Conservation (phyloP, 257 asterid species). For the Solanum neorickii region DNA sequence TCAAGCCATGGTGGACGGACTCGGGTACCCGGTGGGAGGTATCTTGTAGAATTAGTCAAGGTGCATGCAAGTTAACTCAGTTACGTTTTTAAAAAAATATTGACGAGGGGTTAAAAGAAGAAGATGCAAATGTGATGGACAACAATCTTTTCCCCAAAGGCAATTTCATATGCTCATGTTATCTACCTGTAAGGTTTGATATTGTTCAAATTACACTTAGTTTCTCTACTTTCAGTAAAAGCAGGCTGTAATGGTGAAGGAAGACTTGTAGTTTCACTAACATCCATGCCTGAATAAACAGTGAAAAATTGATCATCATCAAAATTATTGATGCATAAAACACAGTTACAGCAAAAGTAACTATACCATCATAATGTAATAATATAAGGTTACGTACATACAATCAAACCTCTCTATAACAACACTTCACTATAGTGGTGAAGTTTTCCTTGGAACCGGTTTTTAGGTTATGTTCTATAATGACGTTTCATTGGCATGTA, state of each 20-base stretch:
- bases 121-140: not conserved
- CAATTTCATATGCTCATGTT: not conserved
- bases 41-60: not conserved
- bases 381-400: no score
- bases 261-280: slow-evolving; percentile 22
- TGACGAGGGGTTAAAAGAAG: not conserved
- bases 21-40: not conserved
- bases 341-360: no score
- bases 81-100: not conserved
- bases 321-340: not conserved
- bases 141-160: not conserved
- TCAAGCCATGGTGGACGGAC: not conserved
- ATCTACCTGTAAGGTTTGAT: not conserved
- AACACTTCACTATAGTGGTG: no score
- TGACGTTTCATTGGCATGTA: no score
- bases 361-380: no score
- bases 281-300: slow-evolving; percentile 41
- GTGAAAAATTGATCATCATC: no score
- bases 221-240: slow-evolving; percentile 16
- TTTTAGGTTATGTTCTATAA: no score
- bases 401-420: no score
- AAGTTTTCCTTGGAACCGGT: no score
- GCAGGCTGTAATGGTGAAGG: slow-evolving; percentile 25
- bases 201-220: not conserved
- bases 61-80: not conserved